A percentile compares a stretch with the other conserved stretches of the same genome.
phyloP scores from a whole-genome alignment of 1,139 yeast genomes.

The Lizanozyma gosingica region DNA sequence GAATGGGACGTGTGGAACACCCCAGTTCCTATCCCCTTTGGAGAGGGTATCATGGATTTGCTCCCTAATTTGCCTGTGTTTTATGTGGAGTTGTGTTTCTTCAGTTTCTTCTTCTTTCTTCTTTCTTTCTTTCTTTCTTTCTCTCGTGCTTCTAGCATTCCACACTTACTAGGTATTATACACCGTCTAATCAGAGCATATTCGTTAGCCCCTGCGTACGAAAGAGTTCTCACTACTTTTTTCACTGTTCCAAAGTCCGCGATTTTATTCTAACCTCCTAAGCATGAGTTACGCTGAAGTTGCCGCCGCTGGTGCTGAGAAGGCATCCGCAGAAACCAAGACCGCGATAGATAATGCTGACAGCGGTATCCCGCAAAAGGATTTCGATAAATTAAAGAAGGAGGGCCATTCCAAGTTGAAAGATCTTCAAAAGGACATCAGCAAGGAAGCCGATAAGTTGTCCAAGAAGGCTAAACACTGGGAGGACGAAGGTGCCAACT shows the following conservation, averaged over 20 bases:
- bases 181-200: background rate
- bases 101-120: background rate
- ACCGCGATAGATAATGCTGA: conserved; percentile 19
- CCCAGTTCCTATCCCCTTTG: background rate
- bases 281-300: conserved; percentile 26
- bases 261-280: conserved; percentile 4
- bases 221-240: too few relatives aligned
- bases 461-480: conserved; percentile 2
- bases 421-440: conserved; percentile 12
- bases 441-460: conserved; percentile 11
- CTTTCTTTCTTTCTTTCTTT: background rate
- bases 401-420: conserved; percentile 14
- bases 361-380: conserved; percentile 20
- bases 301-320: conserved; percentile 20
- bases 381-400: conserved; percentile 21
- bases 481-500: conserved; percentile 2
- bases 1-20: background rate
- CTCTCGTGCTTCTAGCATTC: background rate
- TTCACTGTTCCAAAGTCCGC: too few relatives aligned
- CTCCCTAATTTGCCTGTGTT: background rate
- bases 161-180: too few relatives aligned
- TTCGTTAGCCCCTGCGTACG: too few relatives aligned
- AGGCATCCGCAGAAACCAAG: conserved; percentile 16
- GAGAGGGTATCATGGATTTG: background rate
- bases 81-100: background rate